These are phyloP conservation scores for Xylaria venustula DNA, from an alignment of 495 filamentous ascomycete genomes.

Conservation along the genomic window DNA sequence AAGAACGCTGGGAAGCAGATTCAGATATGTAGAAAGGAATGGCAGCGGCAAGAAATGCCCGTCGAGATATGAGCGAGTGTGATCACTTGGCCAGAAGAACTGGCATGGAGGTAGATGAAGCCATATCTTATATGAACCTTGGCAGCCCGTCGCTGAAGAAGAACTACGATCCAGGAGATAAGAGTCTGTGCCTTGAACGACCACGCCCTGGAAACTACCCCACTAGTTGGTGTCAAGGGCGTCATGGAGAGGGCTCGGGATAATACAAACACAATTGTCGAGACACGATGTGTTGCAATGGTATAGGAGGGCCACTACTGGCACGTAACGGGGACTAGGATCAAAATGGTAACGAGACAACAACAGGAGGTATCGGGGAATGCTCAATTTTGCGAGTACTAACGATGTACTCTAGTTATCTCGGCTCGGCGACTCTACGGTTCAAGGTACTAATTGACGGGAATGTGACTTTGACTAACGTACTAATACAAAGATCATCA, in stretches of 20 bases:
- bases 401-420: conserved; percentile 12
- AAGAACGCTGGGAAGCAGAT: conserved; percentile 36
- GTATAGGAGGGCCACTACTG: conserved; percentile 23
- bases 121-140: conserved; percentile 31
- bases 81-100: conserved; percentile 13
- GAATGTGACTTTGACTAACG: conserved; percentile 36
- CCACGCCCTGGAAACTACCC: conserved; percentile 18
- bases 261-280: conserved; percentile 23
- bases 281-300: conserved; percentile 8
- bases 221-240: conserved; percentile 27
- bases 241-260: conserved; percentile 25
- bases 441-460: conserved; percentile 13
- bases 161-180: background rate
- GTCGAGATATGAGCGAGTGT: conserved; percentile 28
- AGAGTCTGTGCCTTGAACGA: conserved; percentile 8
- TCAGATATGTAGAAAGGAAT: conserved; percentile 37
- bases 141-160: background rate
- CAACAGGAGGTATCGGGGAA: conserved; percentile 29
- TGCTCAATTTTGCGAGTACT: conserved; percentile 28
- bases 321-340: conserved; percentile 44
- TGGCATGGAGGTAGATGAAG: conserved; percentile 32
- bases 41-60: conserved; percentile 32
- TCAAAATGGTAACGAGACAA: conserved; percentile 20
- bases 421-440: conserved; percentile 16
- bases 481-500: conserved; percentile 27